Base-by-base conservation (phyloP, 768 basidiomycete genomes). In the Hygrocybe coccinea region DNA sequence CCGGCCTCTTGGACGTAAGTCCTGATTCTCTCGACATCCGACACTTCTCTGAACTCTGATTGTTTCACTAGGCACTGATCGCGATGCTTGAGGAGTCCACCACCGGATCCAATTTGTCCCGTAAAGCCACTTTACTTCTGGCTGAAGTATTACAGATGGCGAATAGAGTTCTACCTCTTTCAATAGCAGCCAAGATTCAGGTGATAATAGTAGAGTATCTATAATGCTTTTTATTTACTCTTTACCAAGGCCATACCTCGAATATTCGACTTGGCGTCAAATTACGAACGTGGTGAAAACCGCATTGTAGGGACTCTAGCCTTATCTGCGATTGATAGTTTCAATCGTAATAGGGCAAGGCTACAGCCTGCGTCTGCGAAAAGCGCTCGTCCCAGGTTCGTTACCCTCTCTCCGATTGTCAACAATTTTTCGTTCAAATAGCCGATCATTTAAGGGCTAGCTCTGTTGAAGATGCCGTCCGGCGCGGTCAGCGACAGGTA, bases 101-200 rank as follows among this genome's bases (percentile, higher is more conserved):
- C 1, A 81, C 79, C 15, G 86, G 86, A 2, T 82, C 84, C 3
- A 86, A 76, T 64, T 68, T 93, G n/a, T 84, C 89, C 24, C 83
- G 91, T 37, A 97, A 97, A 67, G 94, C 93, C 2, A 95, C 91
- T 0, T 68, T 95, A 2, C 77, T 99, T 22, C 84, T 98, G 73
- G 94, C 91, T 8, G 95, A 98, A 67, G 73, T 97, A 2, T 78
- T 99, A 53, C 87, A 90, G 38, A 83, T 94, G 71, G 85, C 90
- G 4, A 97, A 95, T 63, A 79, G 86, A 55, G 85, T 97, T 2
- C 69, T 99, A 8, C 95, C 97, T 3, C 70, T 92, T 29, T 75
- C 82, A 5, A 73, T 87, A 45, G 94, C 95, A 1, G 89, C 94
- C 2, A 81, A 80, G 39, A 84, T 97, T 25, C 95, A 97, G 77